These are phyloP conservation scores for Aquanectria penicillioides DNA, from an alignment of 2,329 filamentous ascomycete species.

Conservation along the genomic window DNA sequence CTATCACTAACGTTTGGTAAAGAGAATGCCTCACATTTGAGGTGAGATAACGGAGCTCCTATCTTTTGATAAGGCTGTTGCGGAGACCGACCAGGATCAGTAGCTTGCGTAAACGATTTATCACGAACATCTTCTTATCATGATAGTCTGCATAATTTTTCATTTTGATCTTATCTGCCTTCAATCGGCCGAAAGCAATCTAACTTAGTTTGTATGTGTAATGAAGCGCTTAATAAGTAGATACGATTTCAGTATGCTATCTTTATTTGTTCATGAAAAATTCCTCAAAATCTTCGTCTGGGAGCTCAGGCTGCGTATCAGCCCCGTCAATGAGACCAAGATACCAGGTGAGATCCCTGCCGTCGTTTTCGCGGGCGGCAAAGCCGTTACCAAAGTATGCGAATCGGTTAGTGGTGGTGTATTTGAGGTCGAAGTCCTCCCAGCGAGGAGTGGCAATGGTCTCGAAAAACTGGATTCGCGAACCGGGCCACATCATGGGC, in stretches of 20 bases:
- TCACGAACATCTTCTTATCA: too few species aligned
- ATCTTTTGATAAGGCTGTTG: too few species aligned
- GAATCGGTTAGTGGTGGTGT: slow-evolving; percentile 37
- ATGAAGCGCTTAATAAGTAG: not conserved
- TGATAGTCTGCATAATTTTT: too few species aligned
- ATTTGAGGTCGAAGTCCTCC: slow-evolving; percentile 40
- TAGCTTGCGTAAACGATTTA: too few species aligned
- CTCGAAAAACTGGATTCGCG: slow-evolving; percentile 40
- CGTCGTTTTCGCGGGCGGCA: slow-evolving; percentile 25
- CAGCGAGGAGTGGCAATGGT: slow-evolving; percentile 37
- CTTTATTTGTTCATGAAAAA: slow-evolving; percentile 35
- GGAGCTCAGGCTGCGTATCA: slow-evolving; percentile 33
- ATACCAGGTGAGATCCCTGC: slow-evolving; percentile 34
- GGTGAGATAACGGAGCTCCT: too few species aligned
- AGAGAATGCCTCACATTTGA: too few species aligned
- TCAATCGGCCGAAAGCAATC: too few species aligned
- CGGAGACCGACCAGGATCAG: too few species aligned
- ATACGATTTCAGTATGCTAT: not conserved
- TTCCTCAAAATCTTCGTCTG: slow-evolving; percentile 37
- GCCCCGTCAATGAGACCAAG: slow-evolving; percentile 20
- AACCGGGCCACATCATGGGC: slow-evolving; percentile 41
- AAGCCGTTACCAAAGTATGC: slow-evolving; percentile 41
- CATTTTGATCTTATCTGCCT: too few species aligned
- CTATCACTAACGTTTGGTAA: too few species aligned
- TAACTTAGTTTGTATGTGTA: too few species aligned